These are phyloP conservation scores for Tetrapisispora taiwanensis DNA, from an alignment of 805 yeast species.

Conservation along the genomic window DNA sequence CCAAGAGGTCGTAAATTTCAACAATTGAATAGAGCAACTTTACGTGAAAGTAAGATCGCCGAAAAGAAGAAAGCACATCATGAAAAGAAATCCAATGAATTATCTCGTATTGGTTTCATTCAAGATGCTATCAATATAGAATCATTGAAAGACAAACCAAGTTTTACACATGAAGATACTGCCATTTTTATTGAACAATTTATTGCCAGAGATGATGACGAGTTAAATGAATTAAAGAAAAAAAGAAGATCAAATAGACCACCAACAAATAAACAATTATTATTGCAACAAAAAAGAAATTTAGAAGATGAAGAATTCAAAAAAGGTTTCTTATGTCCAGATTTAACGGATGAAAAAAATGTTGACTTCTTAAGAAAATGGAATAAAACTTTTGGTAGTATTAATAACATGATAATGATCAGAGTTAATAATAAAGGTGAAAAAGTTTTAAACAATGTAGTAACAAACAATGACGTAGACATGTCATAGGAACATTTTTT, in stretches of 20 bases:
- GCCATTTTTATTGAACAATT: constrained; percentile 51
- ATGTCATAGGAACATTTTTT: constrained; percentile 7
- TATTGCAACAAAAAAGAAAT: constrained; percentile 51
- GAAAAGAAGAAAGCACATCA: constrained; percentile 46
- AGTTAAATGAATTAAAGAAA: constrained; percentile 47
- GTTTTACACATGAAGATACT: constrained; percentile 49
- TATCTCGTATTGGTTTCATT: constrained; percentile 47
- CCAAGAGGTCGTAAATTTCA: constrained; percentile 85
- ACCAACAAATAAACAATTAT: constrained; percentile 55
- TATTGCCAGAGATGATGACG: constrained; percentile 64
- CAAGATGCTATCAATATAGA: constrained; percentile 46
- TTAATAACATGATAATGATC: constrained; percentile 48
- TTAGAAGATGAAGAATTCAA: constrained; percentile 51
- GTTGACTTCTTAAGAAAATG: constrained; percentile 56
- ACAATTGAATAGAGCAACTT: constrained; percentile 74
- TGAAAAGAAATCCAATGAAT: constrained; percentile 51
- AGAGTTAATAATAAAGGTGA: constrained; percentile 23
- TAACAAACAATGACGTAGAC: constrained; percentile 13
- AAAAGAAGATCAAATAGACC: constrained; percentile 87
- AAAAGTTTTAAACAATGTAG: constrained; percentile 17
- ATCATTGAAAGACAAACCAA: constrained; percentile 28
- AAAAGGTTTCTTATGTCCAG: constrained; percentile 68
- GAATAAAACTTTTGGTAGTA: constrained; percentile 78
- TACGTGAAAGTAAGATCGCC: constrained; percentile 65
- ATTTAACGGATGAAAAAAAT: constrained; percentile 48